phyloP scores from a whole-genome alignment of 495 filamentous ascomycete genomes.

The Talaromyces trachyspermus region DNA sequence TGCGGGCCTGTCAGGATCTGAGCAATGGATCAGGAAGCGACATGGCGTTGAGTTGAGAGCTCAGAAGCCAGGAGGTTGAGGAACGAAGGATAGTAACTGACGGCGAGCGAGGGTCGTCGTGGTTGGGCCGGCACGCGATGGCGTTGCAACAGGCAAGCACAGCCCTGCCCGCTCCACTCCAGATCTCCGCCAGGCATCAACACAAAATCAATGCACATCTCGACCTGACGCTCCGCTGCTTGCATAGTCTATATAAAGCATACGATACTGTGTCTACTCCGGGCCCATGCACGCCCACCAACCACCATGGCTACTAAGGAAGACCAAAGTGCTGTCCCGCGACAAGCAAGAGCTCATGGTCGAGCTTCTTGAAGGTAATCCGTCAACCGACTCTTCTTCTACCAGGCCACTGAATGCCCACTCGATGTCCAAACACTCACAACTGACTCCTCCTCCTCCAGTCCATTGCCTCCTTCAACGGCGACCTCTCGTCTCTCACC shows the following conservation, averaged over 20 bases:
- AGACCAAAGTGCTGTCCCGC: conserved; percentile 18
- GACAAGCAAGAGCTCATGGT: conserved; percentile 44
- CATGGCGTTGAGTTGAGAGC: no score
- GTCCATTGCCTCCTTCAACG: conserved; percentile 95
- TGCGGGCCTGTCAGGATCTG: no score
- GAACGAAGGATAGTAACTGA: no score
- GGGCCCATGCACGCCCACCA: neutral
- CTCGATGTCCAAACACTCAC: neutral
- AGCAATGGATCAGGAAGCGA: no score
- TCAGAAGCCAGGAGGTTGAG: no score
- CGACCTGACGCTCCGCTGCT: no score
- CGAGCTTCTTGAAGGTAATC: conserved; percentile 46
- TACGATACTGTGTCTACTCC: neutral
- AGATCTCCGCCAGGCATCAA: no score
- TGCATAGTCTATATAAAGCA: neutral
- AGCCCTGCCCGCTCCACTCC: no score
- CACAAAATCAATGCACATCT: no score
- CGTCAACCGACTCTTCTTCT: neutral
- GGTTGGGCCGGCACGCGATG: no score
- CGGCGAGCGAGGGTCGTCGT: no score
- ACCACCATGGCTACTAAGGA: conserved; percentile 7
- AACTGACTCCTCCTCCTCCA: conserved; percentile 29
- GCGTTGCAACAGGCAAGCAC: no score
- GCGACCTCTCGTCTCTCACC: conserved; percentile 87
- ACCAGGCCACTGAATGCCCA: conserved; percentile 7